These are phyloP conservation scores for Ceratobasidium sp. DNA, from an alignment of 1,284 basidiomycete species.

Conservation along the genomic window DNA sequence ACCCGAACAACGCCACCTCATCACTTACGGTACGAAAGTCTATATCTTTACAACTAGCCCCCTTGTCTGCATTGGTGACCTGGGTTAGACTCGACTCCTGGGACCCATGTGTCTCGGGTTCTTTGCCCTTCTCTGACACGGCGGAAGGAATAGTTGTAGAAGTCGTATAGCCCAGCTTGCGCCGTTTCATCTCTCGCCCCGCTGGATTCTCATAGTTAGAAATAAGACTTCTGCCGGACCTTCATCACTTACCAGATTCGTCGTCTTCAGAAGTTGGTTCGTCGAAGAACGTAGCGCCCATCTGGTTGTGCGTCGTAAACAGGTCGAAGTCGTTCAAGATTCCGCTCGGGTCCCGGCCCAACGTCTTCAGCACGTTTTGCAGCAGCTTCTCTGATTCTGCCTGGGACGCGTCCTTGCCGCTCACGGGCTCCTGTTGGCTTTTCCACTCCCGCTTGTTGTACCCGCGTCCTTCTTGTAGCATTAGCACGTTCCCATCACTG, in stretches of 20 bases:
- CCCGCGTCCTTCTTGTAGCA: neutral
- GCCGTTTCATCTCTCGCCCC: neutral
- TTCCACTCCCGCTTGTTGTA: neutral
- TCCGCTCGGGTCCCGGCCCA: slow-evolving; percentile 20
- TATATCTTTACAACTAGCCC: neutral
- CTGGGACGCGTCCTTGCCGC: too few relatives aligned
- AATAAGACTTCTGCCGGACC: neutral
- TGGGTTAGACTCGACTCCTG: neutral
- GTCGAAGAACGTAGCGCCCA: neutral
- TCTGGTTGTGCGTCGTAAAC: neutral
- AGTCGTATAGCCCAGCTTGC: neutral
- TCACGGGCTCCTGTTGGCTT: too few relatives aligned
- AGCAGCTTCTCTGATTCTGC: slow-evolving; percentile 9
- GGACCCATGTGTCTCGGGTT: neutral
- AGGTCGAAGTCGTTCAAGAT: slow-evolving; percentile 39
- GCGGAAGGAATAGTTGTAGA: neutral
- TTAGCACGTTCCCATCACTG: slow-evolving; percentile 30
- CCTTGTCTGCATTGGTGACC: neutral
- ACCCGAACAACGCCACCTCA: neutral
- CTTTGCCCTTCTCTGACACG: neutral
- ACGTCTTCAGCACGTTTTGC: neutral
- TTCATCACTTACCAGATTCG: neutral
- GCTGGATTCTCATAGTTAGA: neutral
- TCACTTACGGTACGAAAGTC: neutral
- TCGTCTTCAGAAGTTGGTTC: neutral